These are phyloP conservation scores for Ilyonectria robusta DNA, from an alignment of 2,329 filamentous ascomycete genomes.

Conservation along the genomic window DNA sequence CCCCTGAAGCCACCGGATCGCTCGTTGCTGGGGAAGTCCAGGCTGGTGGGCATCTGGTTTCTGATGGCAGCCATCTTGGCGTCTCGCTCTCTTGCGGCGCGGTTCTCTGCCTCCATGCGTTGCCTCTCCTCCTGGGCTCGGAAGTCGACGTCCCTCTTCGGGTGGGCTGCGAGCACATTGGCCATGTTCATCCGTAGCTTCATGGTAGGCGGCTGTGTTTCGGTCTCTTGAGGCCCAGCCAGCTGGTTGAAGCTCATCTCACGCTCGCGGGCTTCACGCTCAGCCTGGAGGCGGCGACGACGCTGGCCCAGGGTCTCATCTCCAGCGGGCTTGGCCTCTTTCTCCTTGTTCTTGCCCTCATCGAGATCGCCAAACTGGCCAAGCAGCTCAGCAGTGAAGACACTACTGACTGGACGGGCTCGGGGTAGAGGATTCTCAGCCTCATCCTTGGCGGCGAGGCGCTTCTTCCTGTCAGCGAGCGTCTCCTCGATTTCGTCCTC, in stretches of 20 bases:
- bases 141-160: slow-evolving; percentile 57
- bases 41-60: slow-evolving; percentile 63
- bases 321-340: slow-evolving; percentile 60
- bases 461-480: slow-evolving; percentile 74
- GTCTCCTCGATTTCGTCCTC: slow-evolving; percentile 76
- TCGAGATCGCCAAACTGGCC: slow-evolving; percentile 71
- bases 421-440: slow-evolving; percentile 62
- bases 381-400: slow-evolving; percentile 80
- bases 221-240: slow-evolving; percentile 27
- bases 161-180: slow-evolving; percentile 66
- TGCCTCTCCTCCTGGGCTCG: slow-evolving; percentile 59
- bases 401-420: slow-evolving; percentile 72
- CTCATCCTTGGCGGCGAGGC: slow-evolving; percentile 72
- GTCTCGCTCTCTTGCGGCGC: slow-evolving; percentile 59
- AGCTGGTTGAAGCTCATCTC: slow-evolving; percentile 62
- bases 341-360: slow-evolving; percentile 61
- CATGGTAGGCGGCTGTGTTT: slow-evolving; percentile 26
- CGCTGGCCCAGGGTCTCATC: slow-evolving; percentile 87
- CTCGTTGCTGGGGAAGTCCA: slow-evolving; percentile 49
- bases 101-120: slow-evolving; percentile 58
- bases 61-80: slow-evolving; percentile 64
- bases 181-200: slow-evolving; percentile 68
- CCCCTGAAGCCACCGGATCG: slow-evolving; percentile 63
- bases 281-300: slow-evolving; percentile 79
- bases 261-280: slow-evolving; percentile 73